These are phyloP conservation scores for Penicillium griseofulvum DNA, from an alignment of 2,329 filamentous ascomycete genomes.

Conservation along the genomic window DNA sequence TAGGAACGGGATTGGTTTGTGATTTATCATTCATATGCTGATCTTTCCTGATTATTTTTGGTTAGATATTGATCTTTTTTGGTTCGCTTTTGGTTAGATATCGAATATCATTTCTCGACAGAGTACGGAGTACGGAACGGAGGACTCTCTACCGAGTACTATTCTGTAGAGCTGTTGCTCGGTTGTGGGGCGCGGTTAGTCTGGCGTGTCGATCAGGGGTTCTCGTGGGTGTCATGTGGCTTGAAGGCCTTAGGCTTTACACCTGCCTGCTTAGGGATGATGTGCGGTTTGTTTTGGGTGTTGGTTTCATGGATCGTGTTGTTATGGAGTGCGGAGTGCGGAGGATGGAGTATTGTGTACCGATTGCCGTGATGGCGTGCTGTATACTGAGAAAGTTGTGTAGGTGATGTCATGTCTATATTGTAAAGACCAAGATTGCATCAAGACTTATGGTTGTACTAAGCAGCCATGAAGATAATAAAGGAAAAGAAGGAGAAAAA, in stretches of 20 bases:
- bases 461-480: background rate
- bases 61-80: too few relatives aligned
- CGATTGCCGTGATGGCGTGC: too few relatives aligned
- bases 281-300: background rate
- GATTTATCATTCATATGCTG: too few relatives aligned
- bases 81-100: background rate
- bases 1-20: too few relatives aligned
- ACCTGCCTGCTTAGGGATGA: constrained; percentile 7
- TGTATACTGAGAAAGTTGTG: background rate
- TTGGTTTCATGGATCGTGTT: background rate
- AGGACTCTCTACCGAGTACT: too few relatives aligned
- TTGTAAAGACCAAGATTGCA: background rate
- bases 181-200: background rate
- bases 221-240: background rate
- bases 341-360: too few relatives aligned
- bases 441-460: background rate
- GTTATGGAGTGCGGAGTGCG: background rate
- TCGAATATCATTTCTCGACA: background rate
- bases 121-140: background rate
- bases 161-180: background rate
- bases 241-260: background rate
- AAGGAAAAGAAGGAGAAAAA: background rate
- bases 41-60: too few relatives aligned
- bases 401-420: background rate
- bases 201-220: constrained; percentile 12